phyloP scores from a whole-genome alignment of 2,329 filamentous ascomycete genomes.

The Fusarium tanahbumbuense region DNA sequence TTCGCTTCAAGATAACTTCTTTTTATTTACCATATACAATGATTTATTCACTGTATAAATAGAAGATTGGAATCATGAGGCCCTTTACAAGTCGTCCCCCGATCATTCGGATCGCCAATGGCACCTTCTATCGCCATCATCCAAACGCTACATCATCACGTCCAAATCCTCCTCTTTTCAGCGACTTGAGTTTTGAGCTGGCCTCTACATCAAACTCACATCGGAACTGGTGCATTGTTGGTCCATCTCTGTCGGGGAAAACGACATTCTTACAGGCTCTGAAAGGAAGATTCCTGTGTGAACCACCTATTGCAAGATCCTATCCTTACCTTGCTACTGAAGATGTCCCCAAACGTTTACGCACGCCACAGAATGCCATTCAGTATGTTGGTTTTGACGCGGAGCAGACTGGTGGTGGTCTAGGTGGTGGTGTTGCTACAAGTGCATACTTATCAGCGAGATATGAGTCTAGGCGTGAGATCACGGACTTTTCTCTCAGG shows the following conservation, averaged over 20 bases:
- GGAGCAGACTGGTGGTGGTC: slow-evolving; percentile 67
- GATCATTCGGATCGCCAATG: slow-evolving; percentile 79
- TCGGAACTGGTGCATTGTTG: slow-evolving; percentile 86
- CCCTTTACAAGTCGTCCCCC: slow-evolving; percentile 59
- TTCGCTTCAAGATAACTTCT: slow-evolving; percentile 21
- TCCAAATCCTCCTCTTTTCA: slow-evolving; percentile 79
- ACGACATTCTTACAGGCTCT: slow-evolving; percentile 86
- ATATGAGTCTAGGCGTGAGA: slow-evolving; percentile 89
- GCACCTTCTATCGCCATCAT: slow-evolving; percentile 84
- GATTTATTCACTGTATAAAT: background rate
- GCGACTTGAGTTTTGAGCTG: slow-evolving; percentile 75
- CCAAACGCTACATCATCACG: slow-evolving; percentile 64
- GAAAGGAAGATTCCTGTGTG: slow-evolving; percentile 77
- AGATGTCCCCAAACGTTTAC: slow-evolving; percentile 66
- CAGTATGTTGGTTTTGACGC: slow-evolving; percentile 92
- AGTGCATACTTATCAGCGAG: slow-evolving; percentile 88
- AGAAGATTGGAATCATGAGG: slow-evolving; percentile 51
- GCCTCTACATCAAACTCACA: slow-evolving; percentile 63
- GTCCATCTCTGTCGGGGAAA: slow-evolving; percentile 80
- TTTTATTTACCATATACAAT: slow-evolving; percentile 16
- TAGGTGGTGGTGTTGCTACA: slow-evolving; percentile 67
- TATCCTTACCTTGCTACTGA: slow-evolving; percentile 81
- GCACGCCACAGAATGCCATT: slow-evolving; percentile 75
- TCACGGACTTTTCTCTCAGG: slow-evolving; percentile 84
- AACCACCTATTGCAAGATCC: slow-evolving; percentile 79